Evolutionary conservation across 1,284 basidiomycete genomes (phyloP), one percentile per base, ranked within the genome.

Genomic region (Microbotryomycetes sp.): DNA sequence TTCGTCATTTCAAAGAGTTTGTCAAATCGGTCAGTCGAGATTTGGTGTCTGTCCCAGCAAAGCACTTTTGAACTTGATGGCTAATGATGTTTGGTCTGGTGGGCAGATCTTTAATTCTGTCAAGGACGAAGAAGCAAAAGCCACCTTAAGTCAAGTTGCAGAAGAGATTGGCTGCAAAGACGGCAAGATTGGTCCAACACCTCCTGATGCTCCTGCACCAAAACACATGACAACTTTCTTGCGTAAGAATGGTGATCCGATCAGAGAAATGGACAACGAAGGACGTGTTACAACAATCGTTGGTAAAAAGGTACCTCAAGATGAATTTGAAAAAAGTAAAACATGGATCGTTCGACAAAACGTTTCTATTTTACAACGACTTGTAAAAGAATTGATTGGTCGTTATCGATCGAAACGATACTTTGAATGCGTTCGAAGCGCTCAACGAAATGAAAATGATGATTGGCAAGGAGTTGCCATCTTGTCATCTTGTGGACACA

Each of bases 401-500:
- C 86, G 91, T 54, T 84, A 91, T 47, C 85, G 91, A 31, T 93
- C 91, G 0, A 79, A 90, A 30, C 86, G 91, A 46, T 94, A 91
- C 78, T 94, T 94, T 78, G 88, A 84, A 5, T 86, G 88, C 54
- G 89, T 94, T 31, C 87, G 92, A 54, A 88, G 92, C 71, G 79
- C 92, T 46, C 91, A 94, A 74, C 86, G 83, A 69, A 51, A 60
- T 55, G 5, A 56, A 47, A 31, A 62, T 59, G 1, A 68, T 70
- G 9, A 62, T 71, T 4, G 69, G 70, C 48, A 81, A 14, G 86
- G 90, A 57, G 82, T 90, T 68, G 86, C 88, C 12, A 85, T 94
- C 3, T 80, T 93, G 26, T 92, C 90, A 2, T 91, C 89, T 29
- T 96, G 91, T 71, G 91, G 91, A 6, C 91, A 96, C 74, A 85